phyloP scores from a whole-genome alignment of 352 stramenopile genomes.

The Blastocystis sp. region DNA sequence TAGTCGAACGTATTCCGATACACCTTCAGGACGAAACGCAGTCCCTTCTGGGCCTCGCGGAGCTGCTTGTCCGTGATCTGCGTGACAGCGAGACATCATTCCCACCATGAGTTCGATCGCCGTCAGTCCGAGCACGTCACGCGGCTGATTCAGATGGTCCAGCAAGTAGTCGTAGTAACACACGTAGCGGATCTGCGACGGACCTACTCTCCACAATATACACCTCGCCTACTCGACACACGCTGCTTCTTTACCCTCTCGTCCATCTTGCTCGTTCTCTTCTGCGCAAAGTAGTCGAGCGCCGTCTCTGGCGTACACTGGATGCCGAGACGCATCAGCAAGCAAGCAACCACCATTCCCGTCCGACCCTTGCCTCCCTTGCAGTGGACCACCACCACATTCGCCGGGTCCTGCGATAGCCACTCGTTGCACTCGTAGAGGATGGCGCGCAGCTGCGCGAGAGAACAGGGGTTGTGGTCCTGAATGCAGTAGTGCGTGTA shows the following conservation, averaged over 20 bases:
- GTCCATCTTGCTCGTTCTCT: background rate
- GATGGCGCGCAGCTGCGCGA: conserved; percentile 32
- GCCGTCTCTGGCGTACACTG: background rate
- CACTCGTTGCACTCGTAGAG: conserved; percentile 31
- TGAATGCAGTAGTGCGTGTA: conserved; percentile 52
- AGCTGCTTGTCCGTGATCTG: conserved; percentile 12
- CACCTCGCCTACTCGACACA: background rate
- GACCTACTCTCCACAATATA: background rate
- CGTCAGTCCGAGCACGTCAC: background rate
- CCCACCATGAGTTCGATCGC: background rate
- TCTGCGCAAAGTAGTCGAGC: conserved; percentile 51
- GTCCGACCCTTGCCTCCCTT: conserved; percentile 57
- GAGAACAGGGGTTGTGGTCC: conserved; percentile 49
- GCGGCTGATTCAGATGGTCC: background rate
- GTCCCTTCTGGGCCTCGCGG: background rate
- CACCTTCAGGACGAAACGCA: background rate
- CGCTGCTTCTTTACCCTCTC: conserved; percentile 25
- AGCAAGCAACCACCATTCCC: conserved; percentile 49
- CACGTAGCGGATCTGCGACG: conserved; percentile 52
- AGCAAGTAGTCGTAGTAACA: conserved; percentile 47
- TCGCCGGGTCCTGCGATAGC: conserved; percentile 15
- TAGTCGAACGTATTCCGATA: conserved; percentile 1
- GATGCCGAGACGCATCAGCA: conserved; percentile 32
- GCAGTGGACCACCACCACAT: conserved; percentile 56
- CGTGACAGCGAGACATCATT: background rate